phyloP scores from a whole-genome alignment of 805 yeast species.

The Monosporozyma solicola region DNA sequence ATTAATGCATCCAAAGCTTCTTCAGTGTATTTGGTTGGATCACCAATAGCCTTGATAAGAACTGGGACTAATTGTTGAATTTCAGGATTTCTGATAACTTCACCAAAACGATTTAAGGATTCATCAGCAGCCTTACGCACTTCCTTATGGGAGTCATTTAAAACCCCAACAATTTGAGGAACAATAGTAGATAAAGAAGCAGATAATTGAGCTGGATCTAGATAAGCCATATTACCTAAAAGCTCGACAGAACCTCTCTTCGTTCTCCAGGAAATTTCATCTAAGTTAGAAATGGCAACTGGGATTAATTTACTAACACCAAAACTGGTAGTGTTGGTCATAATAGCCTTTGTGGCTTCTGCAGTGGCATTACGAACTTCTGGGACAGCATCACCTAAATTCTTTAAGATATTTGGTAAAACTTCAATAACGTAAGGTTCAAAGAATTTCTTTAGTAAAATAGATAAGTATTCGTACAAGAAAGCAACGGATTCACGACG shows the following conservation, averaged over 20 bases:
- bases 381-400: constrained; percentile 74
- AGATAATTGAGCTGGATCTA: constrained; percentile 90
- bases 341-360: constrained; percentile 75
- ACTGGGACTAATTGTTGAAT: constrained; percentile 85
- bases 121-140: constrained; percentile 92
- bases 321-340: constrained; percentile 84
- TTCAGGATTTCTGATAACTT: constrained; percentile 94
- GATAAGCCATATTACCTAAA: constrained; percentile 94
- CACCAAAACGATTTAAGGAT: constrained; percentile 85
- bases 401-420: constrained; percentile 68
- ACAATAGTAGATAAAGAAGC: constrained; percentile 81
- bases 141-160: constrained; percentile 93
- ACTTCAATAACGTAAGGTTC: constrained; percentile 93
- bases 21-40: constrained; percentile 86
- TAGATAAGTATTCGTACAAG: constrained; percentile 78
- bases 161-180: constrained; percentile 92
- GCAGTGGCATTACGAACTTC: constrained; percentile 89
- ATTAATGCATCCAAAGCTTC: constrained; percentile 78
- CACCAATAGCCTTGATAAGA: constrained; percentile 86
- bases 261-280: constrained; percentile 90
- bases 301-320: constrained; percentile 92
- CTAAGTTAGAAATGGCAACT: constrained; percentile 73
- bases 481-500: constrained; percentile 83
- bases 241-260: constrained; percentile 95
- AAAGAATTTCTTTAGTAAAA: constrained; percentile 62